Evolutionary conservation across 441 rosid genomes (phyloP), one percentile per base, ranked within the genome.

Genomic region (Cnidoscolus chayamansa): DNA sequence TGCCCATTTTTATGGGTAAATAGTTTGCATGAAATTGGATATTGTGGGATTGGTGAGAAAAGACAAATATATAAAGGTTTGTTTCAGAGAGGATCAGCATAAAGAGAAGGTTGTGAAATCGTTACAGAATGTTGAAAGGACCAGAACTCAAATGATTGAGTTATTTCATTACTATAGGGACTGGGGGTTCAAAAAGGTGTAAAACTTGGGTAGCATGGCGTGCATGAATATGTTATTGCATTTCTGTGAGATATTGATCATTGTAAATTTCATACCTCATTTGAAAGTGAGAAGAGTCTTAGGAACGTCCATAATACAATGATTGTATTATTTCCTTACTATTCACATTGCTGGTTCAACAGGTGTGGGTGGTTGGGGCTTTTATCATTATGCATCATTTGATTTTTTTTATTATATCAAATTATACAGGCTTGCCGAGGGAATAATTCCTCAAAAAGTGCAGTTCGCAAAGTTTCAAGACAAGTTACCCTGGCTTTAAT

Each of bases 401-500:
- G 57, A n/a, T 53, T 40, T 78, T 49, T 25, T 54, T 20, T 13
- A 11, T 43, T 35, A 35, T 8, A 35, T 67, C 56, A 54, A 74
- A 79, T 63, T 75, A 48, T 81, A 57, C 81, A 94, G 99, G 93
- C 93, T 50, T 84, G 88, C 68, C 92, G 96, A 67, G 95, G 93
- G 67, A 86, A 77, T 74, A 85, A 80, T 80, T 73, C 87, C 25
- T 74, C 84, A 17, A 94, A 88, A 83, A 77, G 72, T 78, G 74
- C 82, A 1, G 81, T 82, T 37, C 90, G 89, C 48, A 94, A 90
- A 81, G 93, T 86, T 74, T 82, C 98, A 62, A 88, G 85, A 74
- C 96, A 89, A 77, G 89, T 81, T 78, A 94, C 99, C 0, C 58
- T 86, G 82, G 88, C 84, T 64, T 94, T 92, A 75, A 78, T 83